Base-by-base conservation (phyloP, 169 alveolate species). In the Eimeria sp. region DNA sequence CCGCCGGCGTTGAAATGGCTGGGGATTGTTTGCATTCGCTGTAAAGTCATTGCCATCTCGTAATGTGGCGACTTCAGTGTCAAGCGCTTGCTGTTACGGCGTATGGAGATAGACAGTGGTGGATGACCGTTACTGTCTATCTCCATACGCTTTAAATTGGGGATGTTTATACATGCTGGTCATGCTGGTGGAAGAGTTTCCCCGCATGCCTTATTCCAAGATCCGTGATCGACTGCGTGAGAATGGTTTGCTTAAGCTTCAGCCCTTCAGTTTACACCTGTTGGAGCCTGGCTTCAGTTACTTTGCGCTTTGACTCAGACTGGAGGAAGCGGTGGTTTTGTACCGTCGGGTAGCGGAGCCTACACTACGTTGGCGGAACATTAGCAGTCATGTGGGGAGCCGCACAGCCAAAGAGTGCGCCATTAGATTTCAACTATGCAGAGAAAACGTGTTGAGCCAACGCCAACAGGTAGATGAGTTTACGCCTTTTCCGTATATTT, bases 281-380 rank as follows among this genome's bases (percentile, higher is more conserved):
- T 43, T 0, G 30, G 64, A 37, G 76, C 16, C 49, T 20, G 6
- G 77, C 20, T 68, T 25, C 66, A n/a, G 52, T 14, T 11, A 76
- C 88, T 20, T n/a, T 60, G 33, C 56, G 37, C 40, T 40, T 54
- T 46, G 62, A 40, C 30, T 27, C 90, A 96, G 97, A 62, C 90
- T 96, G 37, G 97, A 93, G 72, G 96, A 96, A 33, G 97, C 96
- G 68, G 71, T 96, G 82, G 96, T 85, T 60, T 40, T 66, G 94
- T 96, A 87, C 54, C 85, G 96, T 23, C 78, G 95, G 33, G 94
- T 94, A 9, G 93, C 62, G 52, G 96, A 93, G 40, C 97, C 95
- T 8, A 82, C 64, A 10, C 77, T 52, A 54, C 91, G 91, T 66
- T 96, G 97, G 97, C 49, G 87, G 77, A 72, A 85, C 56, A 89